A percentile compares a stretch with the other conserved stretches of the same genome.
Evolutionary conservation across 345 rosid genomes (phyloP).

Genomic region (Corymbia maculata): DNA sequence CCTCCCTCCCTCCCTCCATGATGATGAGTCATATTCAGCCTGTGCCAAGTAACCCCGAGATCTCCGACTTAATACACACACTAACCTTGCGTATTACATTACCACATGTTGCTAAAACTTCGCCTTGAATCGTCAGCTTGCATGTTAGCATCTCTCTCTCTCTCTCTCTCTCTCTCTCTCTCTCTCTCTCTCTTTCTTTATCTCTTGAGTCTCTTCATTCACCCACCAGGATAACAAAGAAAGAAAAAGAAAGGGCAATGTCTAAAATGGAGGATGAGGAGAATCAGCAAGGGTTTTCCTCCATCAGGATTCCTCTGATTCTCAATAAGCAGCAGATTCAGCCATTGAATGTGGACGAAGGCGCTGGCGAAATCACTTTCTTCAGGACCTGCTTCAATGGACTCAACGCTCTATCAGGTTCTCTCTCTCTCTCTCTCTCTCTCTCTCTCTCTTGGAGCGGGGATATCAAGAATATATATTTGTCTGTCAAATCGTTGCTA

Average conservation of each 20-base stretch:
- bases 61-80: neutral
- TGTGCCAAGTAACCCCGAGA: neutral
- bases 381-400: slow-evolving; percentile 55
- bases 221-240: neutral
- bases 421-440: neutral
- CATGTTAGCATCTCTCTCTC: neutral
- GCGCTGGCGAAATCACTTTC: slow-evolving; percentile 5
- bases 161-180: neutral
- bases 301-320: neutral
- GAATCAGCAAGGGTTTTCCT: neutral
- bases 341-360: neutral
- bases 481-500: neutral
- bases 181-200: neutral
- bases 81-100: neutral
- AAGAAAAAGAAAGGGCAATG: neutral
- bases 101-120: neutral
- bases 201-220: neutral
- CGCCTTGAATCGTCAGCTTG: neutral
- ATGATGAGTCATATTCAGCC: neutral
- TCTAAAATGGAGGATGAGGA: neutral
- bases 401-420: slow-evolving; percentile 69
- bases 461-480: neutral
- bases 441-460: neutral
- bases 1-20: neutral
- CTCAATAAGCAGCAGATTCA: neutral